Percentiles rank a stretch among this genome's conserved stretches.
Evolutionary conservation across 768 basidiomycete genomes (phyloP).

Genomic region (Trametes meyenii): DNA sequence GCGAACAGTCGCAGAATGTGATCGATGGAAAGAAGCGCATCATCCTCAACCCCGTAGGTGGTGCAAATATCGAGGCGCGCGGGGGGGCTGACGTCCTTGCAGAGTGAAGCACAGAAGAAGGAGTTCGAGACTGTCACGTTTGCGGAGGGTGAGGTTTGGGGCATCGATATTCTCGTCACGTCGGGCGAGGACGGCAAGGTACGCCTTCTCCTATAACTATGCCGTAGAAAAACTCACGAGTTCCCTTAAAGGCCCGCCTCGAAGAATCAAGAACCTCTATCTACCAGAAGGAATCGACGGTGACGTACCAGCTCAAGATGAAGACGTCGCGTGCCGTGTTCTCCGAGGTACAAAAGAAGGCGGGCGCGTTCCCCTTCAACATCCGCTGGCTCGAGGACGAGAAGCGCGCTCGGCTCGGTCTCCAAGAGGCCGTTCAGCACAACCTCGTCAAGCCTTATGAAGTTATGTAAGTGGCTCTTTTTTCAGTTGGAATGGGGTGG

Average conservation of each 20-base stretch:
- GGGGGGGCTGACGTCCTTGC: background rate
- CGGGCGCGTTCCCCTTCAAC: conserved; percentile 98
- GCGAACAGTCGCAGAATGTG: conserved; percentile 91
- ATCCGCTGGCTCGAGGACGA: conserved; percentile 93
- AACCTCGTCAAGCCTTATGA: conserved; percentile 93
- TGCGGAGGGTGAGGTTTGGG: conserved; percentile 93
- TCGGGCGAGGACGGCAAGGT: conserved; percentile 93
- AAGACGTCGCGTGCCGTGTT: conserved; percentile 97
- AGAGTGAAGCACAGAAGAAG: conserved; percentile 73
- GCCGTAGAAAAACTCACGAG: conserved; percentile 4
- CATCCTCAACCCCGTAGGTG: conserved; percentile 73
- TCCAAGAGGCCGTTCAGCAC: conserved; percentile 96
- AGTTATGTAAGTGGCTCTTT: conserved; percentile 66
- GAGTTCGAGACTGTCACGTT: conserved; percentile 87
- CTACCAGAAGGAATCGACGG: conserved; percentile 83
- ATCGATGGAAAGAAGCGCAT: conserved; percentile 97
- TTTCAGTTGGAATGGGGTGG: no score
- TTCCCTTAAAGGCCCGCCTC: conserved; percentile 65
- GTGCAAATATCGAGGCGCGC: background rate
- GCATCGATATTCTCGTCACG: conserved; percentile 89
- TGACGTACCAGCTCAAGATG: conserved; percentile 96
- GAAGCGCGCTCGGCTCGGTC: conserved; percentile 92
- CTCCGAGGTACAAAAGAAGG: conserved; percentile 97
- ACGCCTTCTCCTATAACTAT: conserved; percentile 13
- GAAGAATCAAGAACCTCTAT: conserved; percentile 92